Evolutionary conservation across 495 filamentous ascomycete species (phyloP).

Genomic region (Podospora sp.): DNA sequence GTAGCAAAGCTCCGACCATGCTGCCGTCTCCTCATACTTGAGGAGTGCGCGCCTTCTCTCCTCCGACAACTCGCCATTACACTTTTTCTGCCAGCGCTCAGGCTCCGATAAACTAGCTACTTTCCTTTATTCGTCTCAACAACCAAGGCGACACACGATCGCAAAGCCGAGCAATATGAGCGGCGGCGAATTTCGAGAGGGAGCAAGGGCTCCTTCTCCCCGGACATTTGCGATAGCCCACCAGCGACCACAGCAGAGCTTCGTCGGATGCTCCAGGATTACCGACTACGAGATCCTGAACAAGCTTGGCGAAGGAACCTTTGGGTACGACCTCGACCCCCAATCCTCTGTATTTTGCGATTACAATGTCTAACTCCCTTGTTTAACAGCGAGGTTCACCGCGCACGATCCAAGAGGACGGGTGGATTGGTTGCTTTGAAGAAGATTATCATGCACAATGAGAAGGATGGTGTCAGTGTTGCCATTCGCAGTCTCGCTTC

Average conservation of each 20-base stretch:
- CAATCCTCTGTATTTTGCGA: background rate
- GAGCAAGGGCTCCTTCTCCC: constrained; percentile 38
- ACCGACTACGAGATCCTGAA: constrained; percentile 82
- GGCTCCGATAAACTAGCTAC: background rate
- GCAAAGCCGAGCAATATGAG: constrained; percentile 31
- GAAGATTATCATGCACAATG: constrained; percentile 89
- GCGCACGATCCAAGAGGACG: constrained; percentile 75
- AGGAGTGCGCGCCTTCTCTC: constrained; percentile 25
- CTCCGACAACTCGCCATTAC: background rate
- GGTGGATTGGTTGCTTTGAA: constrained; percentile 82
- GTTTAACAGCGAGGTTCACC: constrained; percentile 79
- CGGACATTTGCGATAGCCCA: constrained; percentile 49
- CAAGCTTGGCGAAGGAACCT: constrained; percentile 97
- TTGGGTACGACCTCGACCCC: constrained; percentile 63
- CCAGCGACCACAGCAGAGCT: constrained; percentile 55
- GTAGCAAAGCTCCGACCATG: constrained; percentile 23
- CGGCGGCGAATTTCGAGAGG: constrained; percentile 22
- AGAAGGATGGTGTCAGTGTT: constrained; percentile 72
- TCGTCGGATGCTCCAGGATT: constrained; percentile 85
- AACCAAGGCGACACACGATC: background rate
- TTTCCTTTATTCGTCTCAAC: background rate
- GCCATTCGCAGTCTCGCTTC: background rate
- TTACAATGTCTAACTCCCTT: background rate
- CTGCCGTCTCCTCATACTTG: constrained; percentile 19
- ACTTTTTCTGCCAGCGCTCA: background rate